Evolutionary conservation across 192 early-diverging fungal genomes (phyloP), one percentile per base, ranked within the genome.

Genomic region (Coemansia erecta): DNA sequence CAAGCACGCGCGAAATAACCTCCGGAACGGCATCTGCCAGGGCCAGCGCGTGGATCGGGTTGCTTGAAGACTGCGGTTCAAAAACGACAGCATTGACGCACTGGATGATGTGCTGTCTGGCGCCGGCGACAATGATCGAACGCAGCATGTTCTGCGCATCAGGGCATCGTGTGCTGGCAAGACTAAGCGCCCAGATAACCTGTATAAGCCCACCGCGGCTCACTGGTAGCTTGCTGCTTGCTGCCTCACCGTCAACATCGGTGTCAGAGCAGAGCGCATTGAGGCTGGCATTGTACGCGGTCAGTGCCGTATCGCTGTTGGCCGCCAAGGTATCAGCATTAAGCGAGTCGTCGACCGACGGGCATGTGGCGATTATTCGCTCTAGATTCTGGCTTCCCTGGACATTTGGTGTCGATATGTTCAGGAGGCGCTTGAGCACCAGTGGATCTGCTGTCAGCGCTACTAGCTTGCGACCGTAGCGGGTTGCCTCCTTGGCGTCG

Each of bases 351-450:
- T 66, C 75, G n/a, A 72, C 43, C 13, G 70, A 65, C 0, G 66
- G 37, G 33, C 52, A 53, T 2, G 53, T 28, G 2, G 37, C 56
- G 31, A 78, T 68, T 19, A 52, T 59, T 12, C 66, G 69, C 46
- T 78, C 75, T 53, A 78, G 47, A 18, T 64, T 60, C 50, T 68
- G 70, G 50, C 69, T 56, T 0, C 75, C 75, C 49, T 78, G 75
- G 9, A 61, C 45, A 55, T 49, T 58, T 6, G 75, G 75, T 50
- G 64, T 58, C 7, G 75, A 68, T 11, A 72, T 72, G 63, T 68
- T 72, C 21, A 69, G 61, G 7, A 78, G 56, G 22, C 75, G 65
- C 50, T 68, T 68, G 10, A 68, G 52, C 22, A 66, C 40, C 4
- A 58, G 56, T 4, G 69, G 75, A 17, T 72, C 54, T 14, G 62